Evolutionary conservation across 768 basidiomycete species (phyloP).

Genomic region (Pisolithus microcarpus): DNA sequence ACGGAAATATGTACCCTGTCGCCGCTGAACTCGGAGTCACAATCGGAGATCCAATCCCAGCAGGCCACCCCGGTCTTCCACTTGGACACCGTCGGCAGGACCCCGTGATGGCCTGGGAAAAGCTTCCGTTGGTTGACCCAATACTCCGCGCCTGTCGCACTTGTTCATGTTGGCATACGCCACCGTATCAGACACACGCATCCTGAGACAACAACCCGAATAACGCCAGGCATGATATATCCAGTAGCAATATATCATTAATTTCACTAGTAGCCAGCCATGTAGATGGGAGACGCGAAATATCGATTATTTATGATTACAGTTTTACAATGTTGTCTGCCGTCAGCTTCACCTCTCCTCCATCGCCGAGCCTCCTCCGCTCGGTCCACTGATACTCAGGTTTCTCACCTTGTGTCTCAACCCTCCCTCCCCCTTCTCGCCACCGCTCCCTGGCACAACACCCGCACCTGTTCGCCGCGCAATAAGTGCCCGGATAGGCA

Average conservation of each 20-base stretch:
- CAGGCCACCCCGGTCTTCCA: constrained; percentile 1
- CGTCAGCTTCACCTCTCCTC: constrained; percentile 20
- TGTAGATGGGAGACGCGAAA: constrained; percentile 16
- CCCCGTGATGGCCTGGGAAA: constrained; percentile 13
- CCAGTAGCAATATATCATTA: neutral
- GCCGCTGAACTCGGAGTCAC: constrained; percentile 13
- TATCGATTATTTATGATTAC: constrained; percentile 2
- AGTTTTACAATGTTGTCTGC: constrained; percentile 14
- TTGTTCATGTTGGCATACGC: constrained; percentile 11
- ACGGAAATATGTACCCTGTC: neutral
- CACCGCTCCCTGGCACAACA: constrained; percentile 40
- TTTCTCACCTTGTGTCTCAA: constrained; percentile 44
- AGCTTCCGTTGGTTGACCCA: constrained; percentile 8
- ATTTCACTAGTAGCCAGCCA: neutral
- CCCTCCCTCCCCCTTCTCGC: constrained; percentile 22
- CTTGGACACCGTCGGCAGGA: constrained; percentile 4
- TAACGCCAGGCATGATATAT: neutral
- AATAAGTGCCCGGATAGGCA: constrained; percentile 85
- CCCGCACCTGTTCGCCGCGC: constrained; percentile 56
- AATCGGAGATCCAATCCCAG: constrained; percentile 1
- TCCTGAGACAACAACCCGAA: constrained; percentile 10
- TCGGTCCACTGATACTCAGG: constrained; percentile 36
- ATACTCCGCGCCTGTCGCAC: constrained; percentile 28
- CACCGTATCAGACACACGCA: constrained; percentile 24
- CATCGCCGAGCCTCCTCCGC: constrained; percentile 13